Conservation (phyloP, 495 filamentous ascomycete genomes). For the Penicillium paradoxum region DNA sequence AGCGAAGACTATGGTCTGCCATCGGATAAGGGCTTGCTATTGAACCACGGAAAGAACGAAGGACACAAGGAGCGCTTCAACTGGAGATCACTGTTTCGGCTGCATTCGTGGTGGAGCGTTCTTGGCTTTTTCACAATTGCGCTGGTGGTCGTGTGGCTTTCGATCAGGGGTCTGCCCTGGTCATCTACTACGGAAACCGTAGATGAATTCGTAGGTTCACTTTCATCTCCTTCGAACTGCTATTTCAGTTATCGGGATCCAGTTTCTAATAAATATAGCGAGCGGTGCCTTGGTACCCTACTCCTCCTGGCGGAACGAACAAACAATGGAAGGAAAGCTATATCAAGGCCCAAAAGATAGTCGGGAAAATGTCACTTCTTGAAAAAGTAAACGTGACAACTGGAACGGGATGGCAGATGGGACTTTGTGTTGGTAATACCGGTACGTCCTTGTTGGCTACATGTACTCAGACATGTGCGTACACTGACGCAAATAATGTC, state of each 20-base stretch:
- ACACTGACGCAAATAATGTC: not conserved
- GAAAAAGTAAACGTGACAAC: constrained; percentile 97
- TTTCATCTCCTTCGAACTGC: not conserved
- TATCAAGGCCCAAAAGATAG: constrained; percentile 71
- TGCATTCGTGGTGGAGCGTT: constrained; percentile 21
- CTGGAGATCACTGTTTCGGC: constrained; percentile 9
- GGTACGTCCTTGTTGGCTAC: constrained; percentile 23
- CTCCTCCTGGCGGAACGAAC: constrained; percentile 74
- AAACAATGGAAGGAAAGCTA: constrained; percentile 73
- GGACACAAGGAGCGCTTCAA: not conserved
- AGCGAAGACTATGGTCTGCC: constrained; percentile 22
- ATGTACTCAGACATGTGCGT: not conserved
- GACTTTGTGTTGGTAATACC: constrained; percentile 86
- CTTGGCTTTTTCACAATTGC: constrained; percentile 8
- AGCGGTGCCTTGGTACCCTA: constrained; percentile 79
- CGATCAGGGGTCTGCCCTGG: constrained; percentile 15
- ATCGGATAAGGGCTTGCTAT: constrained; percentile 6
- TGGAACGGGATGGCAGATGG: constrained; percentile 88
- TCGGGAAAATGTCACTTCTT: constrained; percentile 73
- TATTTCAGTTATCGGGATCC: not conserved
- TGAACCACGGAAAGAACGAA: not conserved
- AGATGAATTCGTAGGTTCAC: constrained; percentile 17
- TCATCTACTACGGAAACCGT: not conserved
- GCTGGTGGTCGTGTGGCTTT: constrained; percentile 17
- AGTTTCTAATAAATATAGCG: constrained; percentile 9